These are phyloP conservation scores for Elongisporangium senticosum DNA, from an alignment of 352 stramenopile genomes.

Conservation along the genomic window DNA sequence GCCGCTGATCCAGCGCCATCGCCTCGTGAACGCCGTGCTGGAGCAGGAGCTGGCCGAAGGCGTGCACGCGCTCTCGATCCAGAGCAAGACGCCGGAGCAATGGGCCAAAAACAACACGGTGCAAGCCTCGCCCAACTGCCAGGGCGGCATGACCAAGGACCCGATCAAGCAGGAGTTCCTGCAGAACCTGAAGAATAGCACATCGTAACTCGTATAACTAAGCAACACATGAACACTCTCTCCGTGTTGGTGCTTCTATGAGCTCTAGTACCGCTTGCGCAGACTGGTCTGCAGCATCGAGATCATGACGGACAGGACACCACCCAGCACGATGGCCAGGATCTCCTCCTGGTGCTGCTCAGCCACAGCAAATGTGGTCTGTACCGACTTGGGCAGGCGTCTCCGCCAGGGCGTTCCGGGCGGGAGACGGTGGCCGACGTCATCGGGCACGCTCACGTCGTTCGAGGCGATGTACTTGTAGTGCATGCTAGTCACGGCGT, in stretches of 20 bases:
- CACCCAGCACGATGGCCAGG: constrained; percentile 55
- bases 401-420: constrained; percentile 33
- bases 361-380: constrained; percentile 33
- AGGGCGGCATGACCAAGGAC: constrained; percentile 68
- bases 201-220: constrained; percentile 7
- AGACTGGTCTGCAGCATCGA: constrained; percentile 64
- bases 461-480: constrained; percentile 68
- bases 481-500: constrained; percentile 58
- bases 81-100: constrained; percentile 92
- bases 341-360: constrained; percentile 75
- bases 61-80: constrained; percentile 94
- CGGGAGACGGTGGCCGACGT: constrained; percentile 31
- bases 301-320: constrained; percentile 65
- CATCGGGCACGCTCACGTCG: constrained; percentile 51
- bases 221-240: constrained; percentile 3
- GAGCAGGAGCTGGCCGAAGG: constrained; percentile 76
- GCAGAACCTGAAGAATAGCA: constrained; percentile 22
- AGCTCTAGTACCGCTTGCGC: constrained; percentile 30
- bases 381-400: constrained; percentile 28
- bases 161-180: constrained; percentile 64
- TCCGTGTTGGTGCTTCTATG: constrained; percentile 3
- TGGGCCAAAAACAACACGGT: constrained; percentile 65
- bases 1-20: constrained; percentile 85
- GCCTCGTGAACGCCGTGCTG: constrained; percentile 88
- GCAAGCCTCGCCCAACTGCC: constrained; percentile 63